A percentile compares a stretch with the other conserved stretches of the same genome.
phyloP scores from a whole-genome alignment of 345 rosid genomes.

The Citrus unshiu region DNA sequence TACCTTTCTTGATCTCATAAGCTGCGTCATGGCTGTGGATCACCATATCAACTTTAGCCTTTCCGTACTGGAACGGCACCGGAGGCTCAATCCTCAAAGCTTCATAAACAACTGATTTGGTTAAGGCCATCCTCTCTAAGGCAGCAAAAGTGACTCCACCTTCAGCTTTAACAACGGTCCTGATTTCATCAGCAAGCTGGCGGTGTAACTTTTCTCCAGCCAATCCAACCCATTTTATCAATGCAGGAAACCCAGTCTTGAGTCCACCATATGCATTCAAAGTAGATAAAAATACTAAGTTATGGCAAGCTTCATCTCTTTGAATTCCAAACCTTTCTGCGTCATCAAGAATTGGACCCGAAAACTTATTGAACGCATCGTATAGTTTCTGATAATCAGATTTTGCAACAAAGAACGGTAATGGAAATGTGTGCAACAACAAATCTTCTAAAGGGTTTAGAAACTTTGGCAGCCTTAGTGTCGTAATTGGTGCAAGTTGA shows the following conservation, averaged over 20 bases:
- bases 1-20: constrained; percentile 43
- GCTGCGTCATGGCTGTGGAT: constrained; percentile 42
- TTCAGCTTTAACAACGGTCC: constrained; percentile 19
- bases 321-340: constrained; percentile 30
- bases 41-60: constrained; percentile 37
- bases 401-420: constrained; percentile 27
- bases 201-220: constrained; percentile 36
- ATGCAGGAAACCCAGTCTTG: constrained; percentile 23
- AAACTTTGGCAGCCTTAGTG: constrained; percentile 25
- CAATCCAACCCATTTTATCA: constrained; percentile 43
- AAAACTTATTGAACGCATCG: constrained; percentile 17
- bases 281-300: constrained; percentile 32
- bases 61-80: constrained; percentile 43
- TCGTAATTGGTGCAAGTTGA: constrained; percentile 27
- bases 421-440: constrained; percentile 23
- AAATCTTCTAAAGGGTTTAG: constrained; percentile 22
- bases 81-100: constrained; percentile 41
- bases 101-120: constrained; percentile 48
- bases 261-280: constrained; percentile 44
- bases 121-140: constrained; percentile 37
- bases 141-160: constrained; percentile 30
- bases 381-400: constrained; percentile 32
- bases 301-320: constrained; percentile 47
- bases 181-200: constrained; percentile 34
- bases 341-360: constrained; percentile 20